Evolutionary conservation across 129 eudicot species (phyloP).

Genomic region (Helianthus annuus): DNA sequence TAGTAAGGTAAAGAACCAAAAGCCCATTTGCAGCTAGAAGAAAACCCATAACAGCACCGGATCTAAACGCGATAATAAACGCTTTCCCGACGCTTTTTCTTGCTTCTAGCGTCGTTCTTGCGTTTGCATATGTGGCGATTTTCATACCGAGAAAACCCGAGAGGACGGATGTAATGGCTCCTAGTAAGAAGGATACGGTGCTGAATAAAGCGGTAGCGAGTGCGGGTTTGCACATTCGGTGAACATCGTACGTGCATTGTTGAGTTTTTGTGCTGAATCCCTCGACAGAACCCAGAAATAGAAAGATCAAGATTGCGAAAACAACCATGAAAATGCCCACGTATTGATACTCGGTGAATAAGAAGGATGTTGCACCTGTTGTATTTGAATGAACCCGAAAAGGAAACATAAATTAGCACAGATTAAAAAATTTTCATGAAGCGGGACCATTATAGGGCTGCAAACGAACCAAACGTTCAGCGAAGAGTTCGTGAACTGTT

Average conservation of each 20-base stretch:
- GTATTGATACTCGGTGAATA: constrained; percentile 71
- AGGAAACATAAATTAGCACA: constrained; percentile 11
- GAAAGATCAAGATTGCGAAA: constrained; percentile 76
- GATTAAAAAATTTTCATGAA: background rate
- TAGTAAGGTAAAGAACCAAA: constrained; percentile 52
- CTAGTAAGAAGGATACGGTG: constrained; percentile 69
- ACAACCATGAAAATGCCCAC: constrained; percentile 89
- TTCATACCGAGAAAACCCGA: constrained; percentile 94
- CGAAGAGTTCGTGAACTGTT: too few relatives aligned
- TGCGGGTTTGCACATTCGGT: constrained; percentile 74
- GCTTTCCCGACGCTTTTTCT: constrained; percentile 77
- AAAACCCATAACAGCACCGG: constrained; percentile 83
- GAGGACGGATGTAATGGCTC: constrained; percentile 77
- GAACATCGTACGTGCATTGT: constrained; percentile 55
- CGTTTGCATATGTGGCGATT: constrained; percentile 76
- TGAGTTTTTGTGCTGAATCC: constrained; percentile 69
- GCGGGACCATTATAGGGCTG: background rate
- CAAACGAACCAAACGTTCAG: too few relatives aligned
- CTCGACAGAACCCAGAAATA: constrained; percentile 81
- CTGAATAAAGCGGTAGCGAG: constrained; percentile 82
- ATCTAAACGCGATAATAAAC: constrained; percentile 61
- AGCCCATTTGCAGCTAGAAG: constrained; percentile 82
- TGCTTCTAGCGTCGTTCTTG: constrained; percentile 75
- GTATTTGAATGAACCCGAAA: background rate
- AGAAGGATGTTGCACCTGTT: constrained; percentile 81